phyloP scores from a whole-genome alignment of 2,329 filamentous ascomycete species.

The Fusarium nisikadoi region DNA sequence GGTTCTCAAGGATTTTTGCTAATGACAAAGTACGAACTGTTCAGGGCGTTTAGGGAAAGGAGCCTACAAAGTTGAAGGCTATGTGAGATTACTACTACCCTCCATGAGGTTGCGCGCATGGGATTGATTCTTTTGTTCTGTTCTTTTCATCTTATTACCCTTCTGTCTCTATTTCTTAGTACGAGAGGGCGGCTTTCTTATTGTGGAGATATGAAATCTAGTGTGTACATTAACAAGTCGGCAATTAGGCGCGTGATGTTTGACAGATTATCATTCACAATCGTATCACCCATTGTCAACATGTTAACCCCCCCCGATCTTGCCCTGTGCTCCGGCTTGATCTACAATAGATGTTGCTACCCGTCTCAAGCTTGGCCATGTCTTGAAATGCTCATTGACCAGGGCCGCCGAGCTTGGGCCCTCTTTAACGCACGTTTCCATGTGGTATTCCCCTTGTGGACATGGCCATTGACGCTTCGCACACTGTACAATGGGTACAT shows the following conservation, averaged over 20 bases:
- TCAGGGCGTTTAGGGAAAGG: slow-evolving; percentile 45
- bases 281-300: background rate
- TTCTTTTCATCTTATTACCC: slow-evolving; percentile 21
- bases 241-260: slow-evolving; percentile 4
- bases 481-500: slow-evolving; percentile 32
- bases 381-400: background rate
- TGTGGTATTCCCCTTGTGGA: slow-evolving; percentile 23
- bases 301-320: background rate
- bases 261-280: slow-evolving; percentile 3
- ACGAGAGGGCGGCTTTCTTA: slow-evolving; percentile 21
- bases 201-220: slow-evolving; percentile 15
- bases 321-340: background rate
- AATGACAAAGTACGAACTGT: slow-evolving; percentile 45
- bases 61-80: slow-evolving; percentile 43
- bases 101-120: slow-evolving; percentile 43
- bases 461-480: slow-evolving; percentile 20
- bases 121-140: slow-evolving; percentile 31
- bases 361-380: background rate
- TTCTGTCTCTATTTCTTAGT: slow-evolving; percentile 31
- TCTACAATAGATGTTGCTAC: background rate
- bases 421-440: slow-evolving; percentile 20
- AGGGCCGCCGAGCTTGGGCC: slow-evolving; percentile 26
- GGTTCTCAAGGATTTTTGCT: slow-evolving; percentile 39
- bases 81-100: slow-evolving; percentile 39
- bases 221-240: slow-evolving; percentile 32